A percentile compares a stretch with the other conserved stretches of the same genome.
Conservation (phyloP, 352 stramenopile species). For the Phytophthora quininea region DNA sequence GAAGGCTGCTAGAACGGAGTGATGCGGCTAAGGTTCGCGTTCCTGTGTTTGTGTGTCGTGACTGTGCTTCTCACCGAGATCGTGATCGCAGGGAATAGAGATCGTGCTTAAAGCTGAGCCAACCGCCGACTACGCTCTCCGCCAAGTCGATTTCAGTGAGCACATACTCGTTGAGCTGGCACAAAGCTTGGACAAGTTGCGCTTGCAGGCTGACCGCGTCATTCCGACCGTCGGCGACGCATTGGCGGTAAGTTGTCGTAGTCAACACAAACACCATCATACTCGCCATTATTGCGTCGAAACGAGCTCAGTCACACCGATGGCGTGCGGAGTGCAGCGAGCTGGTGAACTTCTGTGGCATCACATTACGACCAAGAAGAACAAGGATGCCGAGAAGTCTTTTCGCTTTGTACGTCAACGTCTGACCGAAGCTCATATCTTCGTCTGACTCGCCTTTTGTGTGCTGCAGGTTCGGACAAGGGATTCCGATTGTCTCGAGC, state of each 20-base stretch:
- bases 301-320: slow-evolving; percentile 20
- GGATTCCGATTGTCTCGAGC: slow-evolving; percentile 17
- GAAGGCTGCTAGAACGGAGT: slow-evolving; percentile 18
- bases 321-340: slow-evolving; percentile 9
- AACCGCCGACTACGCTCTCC: slow-evolving; percentile 9
- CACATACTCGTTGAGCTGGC: slow-evolving; percentile 22
- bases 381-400: slow-evolving; percentile 10
- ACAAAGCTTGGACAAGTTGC: slow-evolving; percentile 12
- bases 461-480: neutral
- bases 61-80: neutral
- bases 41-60: neutral
- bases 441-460: neutral
- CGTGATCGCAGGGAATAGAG: slow-evolving; percentile 15
- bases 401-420: slow-evolving; percentile 18
- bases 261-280: neutral
- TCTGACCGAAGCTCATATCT: neutral
- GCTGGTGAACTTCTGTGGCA: slow-evolving; percentile 19
- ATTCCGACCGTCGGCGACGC: slow-evolving; percentile 1
- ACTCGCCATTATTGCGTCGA: slow-evolving; percentile 1
- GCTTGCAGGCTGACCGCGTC: slow-evolving; percentile 13
- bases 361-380: slow-evolving; percentile 11
- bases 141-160: slow-evolving; percentile 25
- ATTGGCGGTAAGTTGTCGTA: slow-evolving; percentile 6
- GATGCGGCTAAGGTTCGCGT: slow-evolving; percentile 13
- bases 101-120: slow-evolving; percentile 18